phyloP scores from a whole-genome alignment of 2,329 filamentous ascomycete species.

The Alternaria hordeiaustralica region DNA sequence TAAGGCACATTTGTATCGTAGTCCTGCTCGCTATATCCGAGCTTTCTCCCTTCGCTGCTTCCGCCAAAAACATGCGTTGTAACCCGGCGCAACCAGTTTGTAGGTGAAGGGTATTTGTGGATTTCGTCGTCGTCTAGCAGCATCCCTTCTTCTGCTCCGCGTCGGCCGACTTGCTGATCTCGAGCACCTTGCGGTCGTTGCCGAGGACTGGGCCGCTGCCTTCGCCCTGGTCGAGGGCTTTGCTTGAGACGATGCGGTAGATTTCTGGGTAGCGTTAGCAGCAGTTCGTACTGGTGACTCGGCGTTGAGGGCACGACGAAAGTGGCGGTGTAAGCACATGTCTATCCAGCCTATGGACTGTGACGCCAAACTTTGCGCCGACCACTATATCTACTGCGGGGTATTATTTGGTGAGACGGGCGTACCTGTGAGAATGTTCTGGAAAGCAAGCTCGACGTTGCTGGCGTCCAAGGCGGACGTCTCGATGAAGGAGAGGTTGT shows the following conservation, averaged over 20 bases:
- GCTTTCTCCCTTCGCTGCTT: background rate
- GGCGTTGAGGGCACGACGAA: background rate
- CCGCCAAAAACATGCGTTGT: slow-evolving; percentile 11
- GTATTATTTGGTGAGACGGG: background rate
- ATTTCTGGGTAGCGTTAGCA: slow-evolving; percentile 71
- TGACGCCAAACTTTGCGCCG: background rate
- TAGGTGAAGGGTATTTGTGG: slow-evolving; percentile 17
- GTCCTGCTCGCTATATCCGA: slow-evolving; percentile 10
- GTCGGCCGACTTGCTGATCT: slow-evolving; percentile 84
- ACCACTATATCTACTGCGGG: background rate
- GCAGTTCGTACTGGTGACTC: background rate
- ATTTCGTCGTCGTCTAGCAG: slow-evolving; percentile 63
- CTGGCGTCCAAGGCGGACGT: slow-evolving; percentile 97
- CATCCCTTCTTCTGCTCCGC: slow-evolving; percentile 80
- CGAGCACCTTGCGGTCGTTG: slow-evolving; percentile 75
- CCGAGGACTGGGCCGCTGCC: slow-evolving; percentile 79
- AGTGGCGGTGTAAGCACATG: slow-evolving; percentile 19
- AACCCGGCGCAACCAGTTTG: slow-evolving; percentile 21
- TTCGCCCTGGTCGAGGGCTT: slow-evolving; percentile 91
- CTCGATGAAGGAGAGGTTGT: slow-evolving; percentile 98
- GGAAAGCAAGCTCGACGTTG: slow-evolving; percentile 98
- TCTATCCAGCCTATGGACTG: background rate
- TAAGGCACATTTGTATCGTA: slow-evolving; percentile 20
- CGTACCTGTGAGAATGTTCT: slow-evolving; percentile 97
- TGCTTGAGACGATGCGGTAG: slow-evolving; percentile 98